Evolutionary conservation across 805 yeast genomes (phyloP), one percentile per base, ranked within the genome.

Genomic region (Metschnikowia shivogae): DNA sequence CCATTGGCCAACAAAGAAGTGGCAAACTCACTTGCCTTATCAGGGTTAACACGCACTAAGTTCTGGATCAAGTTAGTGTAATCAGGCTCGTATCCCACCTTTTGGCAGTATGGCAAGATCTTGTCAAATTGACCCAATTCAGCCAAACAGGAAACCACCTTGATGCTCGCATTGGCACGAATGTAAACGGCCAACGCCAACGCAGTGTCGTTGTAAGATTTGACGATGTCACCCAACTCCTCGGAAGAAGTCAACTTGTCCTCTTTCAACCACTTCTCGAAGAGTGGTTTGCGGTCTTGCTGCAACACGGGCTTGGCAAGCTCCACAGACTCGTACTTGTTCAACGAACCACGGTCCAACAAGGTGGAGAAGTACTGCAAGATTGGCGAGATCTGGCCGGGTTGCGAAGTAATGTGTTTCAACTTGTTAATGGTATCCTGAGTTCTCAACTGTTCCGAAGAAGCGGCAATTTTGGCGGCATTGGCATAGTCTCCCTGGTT

Each of bases 401-500:
- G 96, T 50, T 88, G 84, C 6, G 96, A 86, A 54, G 90, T 95
- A 47, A 92, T 75, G 60, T 82, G 81, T 71, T 92, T 93, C 72
- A 93, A 81, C 68, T 89, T 88, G 68, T 89, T 84, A 63, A 93
- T 90, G 20, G 98, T 93, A 52, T 87, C 95, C 47, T 88, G 95
- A 37, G 96, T 90, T 73, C 99, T 83, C 68, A 93, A 75, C 60
- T 88, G 89, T 45, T 88, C 89, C 12, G 96, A 87, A 32, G 96
- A 84, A 11, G 98, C 98, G 32, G 99, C 99, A 48, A 92, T 87
- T 70, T 89, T 89, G 40, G 98, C 99, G 43, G 99, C 99, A 57
- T 84, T 83, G 45, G 82, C 75, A 62, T 89, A 93, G 64, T 89
- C 93, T 56, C 97, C 97, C 56, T 82, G 81, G 53, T 81, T 78